Base-by-base conservation (phyloP, 1,284 basidiomycete species). In the Microbotryum lychnidis-dioicae region DNA sequence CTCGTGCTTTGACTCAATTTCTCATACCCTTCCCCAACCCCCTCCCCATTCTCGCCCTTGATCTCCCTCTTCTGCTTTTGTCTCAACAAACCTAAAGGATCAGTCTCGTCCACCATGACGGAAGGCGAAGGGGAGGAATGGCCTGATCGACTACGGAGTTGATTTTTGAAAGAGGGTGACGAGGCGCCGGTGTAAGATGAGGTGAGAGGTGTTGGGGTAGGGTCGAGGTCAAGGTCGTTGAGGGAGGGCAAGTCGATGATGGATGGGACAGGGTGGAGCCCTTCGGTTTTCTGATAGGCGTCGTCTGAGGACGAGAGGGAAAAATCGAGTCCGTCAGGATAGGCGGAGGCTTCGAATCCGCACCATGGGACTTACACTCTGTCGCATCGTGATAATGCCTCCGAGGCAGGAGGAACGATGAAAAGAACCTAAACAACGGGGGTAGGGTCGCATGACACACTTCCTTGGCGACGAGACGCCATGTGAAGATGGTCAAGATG, bases 401-500 rank as follows among this genome's bases (percentile, higher is more conserved):
- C 2, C 73, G 63, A 31, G 73, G 73, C 8, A 73, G 79, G 31
- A 77, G 67, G 44, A 78, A 68, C 12, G 72, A 81, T 8, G 72
- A 81, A 62, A 87, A 78, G 52, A 83, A 76, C 54, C 91, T 84
- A 80, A 91, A 94, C 29, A 84, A 79, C 0, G 88, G 87, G 1
- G 92, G 91, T 0, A 96, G 82, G 37, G 86, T 76, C 3, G 83
- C 71, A 66, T 89, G 87, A 27, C 90, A 76, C 2, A 82, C 73
- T 1, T 83, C 82, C 75, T 96, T 97, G 9, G 87, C 87, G 46
- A 89, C 72, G 52, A 97, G 79, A 56, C 92, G 86, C 87, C 91
- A 91, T 1, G 81, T 75, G 72, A 97, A 88, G 71, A 97, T 90
- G 27, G 73, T 64, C 2, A 71, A 71, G 46, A 81, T 71, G 4